Conservation (phyloP, 2,329 filamentous ascomycete genomes). For the Falciphora oryzae region DNA sequence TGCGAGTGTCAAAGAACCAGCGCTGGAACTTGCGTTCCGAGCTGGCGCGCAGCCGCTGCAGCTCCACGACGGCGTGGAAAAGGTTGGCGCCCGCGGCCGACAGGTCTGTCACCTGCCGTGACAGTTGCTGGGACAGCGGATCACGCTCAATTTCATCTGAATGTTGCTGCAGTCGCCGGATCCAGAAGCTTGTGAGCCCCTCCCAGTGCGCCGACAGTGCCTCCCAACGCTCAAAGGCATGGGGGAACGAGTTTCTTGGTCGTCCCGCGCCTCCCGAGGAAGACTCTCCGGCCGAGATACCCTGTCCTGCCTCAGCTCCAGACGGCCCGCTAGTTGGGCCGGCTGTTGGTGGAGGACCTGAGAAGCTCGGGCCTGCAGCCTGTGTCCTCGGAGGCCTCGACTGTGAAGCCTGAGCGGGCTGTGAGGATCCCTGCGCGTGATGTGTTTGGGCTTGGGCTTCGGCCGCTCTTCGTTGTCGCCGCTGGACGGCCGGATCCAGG, state of each 20-base stretch:
- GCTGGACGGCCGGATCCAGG: conserved; percentile 27
- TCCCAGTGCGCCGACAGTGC: conserved; percentile 97
- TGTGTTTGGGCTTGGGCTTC: conserved; percentile 15
- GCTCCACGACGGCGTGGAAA: conserved; percentile 94
- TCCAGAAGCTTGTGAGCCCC: conserved; percentile 95
- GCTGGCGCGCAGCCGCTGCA: conserved; percentile 87
- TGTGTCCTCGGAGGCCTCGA: conserved; percentile 5
- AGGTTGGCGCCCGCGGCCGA: conserved; percentile 94
- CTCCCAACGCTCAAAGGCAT: conserved; percentile 97
- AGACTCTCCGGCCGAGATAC: conserved; percentile 25
- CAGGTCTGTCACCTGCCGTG: conserved; percentile 92
- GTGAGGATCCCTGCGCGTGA: conserved; percentile 3
- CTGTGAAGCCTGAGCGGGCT: conserved; percentile 11
- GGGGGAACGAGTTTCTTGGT: conserved; percentile 72
- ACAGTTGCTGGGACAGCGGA: conserved; percentile 79
- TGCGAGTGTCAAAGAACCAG: conserved; percentile 94
- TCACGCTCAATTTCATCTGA: conserved; percentile 77
- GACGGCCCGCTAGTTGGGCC: conserved; percentile 6
- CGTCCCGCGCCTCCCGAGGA: conserved; percentile 28
- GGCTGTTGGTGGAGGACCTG: conserved; percentile 8
- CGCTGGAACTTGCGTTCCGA: conserved; percentile 97
- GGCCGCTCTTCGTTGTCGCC: conserved; percentile 28
- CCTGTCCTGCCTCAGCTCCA: conserved; percentile 1
- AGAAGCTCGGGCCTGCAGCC: conserved; percentile 10
- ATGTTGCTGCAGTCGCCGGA: conserved; percentile 85